Percentiles rank a stretch among this genome's conserved stretches.
Evolutionary conservation across 2,329 filamentous ascomycete species (phyloP).

Genomic region (Zymoseptoria pseudotritici): DNA sequence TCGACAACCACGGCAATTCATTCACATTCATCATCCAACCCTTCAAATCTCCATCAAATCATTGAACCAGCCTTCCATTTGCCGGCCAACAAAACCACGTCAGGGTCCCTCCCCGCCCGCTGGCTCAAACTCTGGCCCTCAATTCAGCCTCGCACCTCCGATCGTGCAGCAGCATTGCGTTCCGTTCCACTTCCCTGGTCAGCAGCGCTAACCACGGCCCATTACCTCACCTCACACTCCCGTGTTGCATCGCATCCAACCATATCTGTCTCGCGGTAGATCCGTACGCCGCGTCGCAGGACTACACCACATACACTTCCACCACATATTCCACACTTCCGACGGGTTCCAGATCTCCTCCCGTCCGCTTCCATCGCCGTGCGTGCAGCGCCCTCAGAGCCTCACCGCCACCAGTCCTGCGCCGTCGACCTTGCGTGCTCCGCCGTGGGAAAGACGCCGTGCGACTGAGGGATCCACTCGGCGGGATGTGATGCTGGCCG

Average conservation of each 20-base stretch:
- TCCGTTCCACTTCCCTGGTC: background rate
- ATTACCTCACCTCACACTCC: background rate
- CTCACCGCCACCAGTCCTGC: conserved; percentile 25
- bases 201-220: background rate
- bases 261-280: background rate
- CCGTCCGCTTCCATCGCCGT: conserved; percentile 14
- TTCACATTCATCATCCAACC: too few relatives aligned
- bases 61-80: background rate
- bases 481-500: conserved; percentile 33
- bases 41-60: background rate
- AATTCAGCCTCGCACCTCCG: background rate
- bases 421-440: conserved; percentile 19
- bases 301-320: background rate
- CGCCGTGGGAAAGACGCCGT: conserved; percentile 9
- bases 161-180: background rate
- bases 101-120: background rate
- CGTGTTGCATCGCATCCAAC: background rate
- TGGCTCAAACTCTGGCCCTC: background rate
- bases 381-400: conserved; percentile 10
- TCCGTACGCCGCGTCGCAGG: background rate
- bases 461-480: background rate
- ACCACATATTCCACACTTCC: background rate
- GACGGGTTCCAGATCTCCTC: background rate
- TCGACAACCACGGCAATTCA: background rate
- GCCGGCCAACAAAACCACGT: background rate